phyloP scores from a whole-genome alignment of 805 yeast genomes.

The Isabelozyma pseudorhagii region DNA sequence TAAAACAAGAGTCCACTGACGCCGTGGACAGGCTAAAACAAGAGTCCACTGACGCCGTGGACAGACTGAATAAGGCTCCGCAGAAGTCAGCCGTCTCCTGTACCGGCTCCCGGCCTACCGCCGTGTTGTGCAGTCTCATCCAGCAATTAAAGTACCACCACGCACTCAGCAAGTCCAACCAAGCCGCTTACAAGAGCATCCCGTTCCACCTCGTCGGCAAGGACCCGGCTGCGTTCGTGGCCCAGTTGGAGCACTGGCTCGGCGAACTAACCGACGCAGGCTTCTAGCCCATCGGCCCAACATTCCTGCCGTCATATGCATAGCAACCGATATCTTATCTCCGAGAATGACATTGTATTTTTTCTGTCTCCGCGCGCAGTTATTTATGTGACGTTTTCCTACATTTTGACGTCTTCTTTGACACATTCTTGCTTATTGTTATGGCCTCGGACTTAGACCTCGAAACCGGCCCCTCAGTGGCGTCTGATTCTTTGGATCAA shows the following conservation, averaged over 20 bases:
- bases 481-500: neutral
- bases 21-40: too few relatives aligned
- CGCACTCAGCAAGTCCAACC: slow-evolving; percentile 28
- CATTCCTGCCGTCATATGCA: too few relatives aligned
- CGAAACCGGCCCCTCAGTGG: neutral
- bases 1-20: too few relatives aligned
- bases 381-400: neutral
- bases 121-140: slow-evolving; percentile 12
- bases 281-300: too few relatives aligned
- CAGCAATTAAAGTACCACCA: slow-evolving; percentile 27
- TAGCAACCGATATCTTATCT: too few relatives aligned
- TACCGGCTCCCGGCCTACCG: neutral
- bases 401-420: neutral
- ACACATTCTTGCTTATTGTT: neutral
- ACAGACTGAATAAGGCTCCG: too few relatives aligned
- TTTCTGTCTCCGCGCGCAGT: too few relatives aligned
- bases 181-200: slow-evolving; percentile 30
- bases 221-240: slow-evolving; percentile 18
- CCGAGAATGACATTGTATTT: too few relatives aligned
- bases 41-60: too few relatives aligned
- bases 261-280: too few relatives aligned
- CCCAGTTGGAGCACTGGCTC: slow-evolving; percentile 12
- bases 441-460: too few relatives aligned
- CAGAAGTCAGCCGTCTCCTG: too few relatives aligned
- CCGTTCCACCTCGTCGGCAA: slow-evolving; percentile 30